Evolutionary conservation across 208 protist species (phyloP).

Genomic region (Wallacemonas sp.): DNA sequence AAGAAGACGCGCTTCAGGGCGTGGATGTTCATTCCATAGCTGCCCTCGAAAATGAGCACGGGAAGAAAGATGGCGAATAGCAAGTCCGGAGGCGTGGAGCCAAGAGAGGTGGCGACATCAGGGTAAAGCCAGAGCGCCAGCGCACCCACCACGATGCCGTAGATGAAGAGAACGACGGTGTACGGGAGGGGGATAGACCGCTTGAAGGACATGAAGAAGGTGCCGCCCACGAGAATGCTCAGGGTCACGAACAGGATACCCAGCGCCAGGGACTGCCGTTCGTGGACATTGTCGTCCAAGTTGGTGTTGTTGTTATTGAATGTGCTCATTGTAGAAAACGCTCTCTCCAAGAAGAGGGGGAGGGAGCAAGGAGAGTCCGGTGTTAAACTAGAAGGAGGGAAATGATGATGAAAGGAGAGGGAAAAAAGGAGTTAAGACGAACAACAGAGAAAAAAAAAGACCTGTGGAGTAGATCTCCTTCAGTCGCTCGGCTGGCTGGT

Average conservation of each 20-base stretch:
- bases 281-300: not conserved
- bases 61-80: conserved; percentile 91
- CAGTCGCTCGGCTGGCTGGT: too few relatives aligned
- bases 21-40: conserved; percentile 83
- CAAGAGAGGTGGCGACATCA: conserved; percentile 53
- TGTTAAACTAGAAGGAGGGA: too few relatives aligned
- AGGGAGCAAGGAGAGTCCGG: too few relatives aligned
- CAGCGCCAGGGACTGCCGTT: conserved; percentile 37
- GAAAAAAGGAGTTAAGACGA: too few relatives aligned
- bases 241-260: conserved; percentile 66
- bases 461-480: too few relatives aligned
- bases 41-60: conserved; percentile 89
- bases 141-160: conserved; percentile 73
- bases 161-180: conserved; percentile 82
- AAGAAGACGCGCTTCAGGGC: conserved; percentile 62
- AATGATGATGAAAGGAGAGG: too few relatives aligned
- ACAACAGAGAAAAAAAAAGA: too few relatives aligned
- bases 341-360: too few relatives aligned
- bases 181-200: conserved; percentile 69
- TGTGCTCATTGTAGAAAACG: too few relatives aligned
- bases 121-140: conserved; percentile 48
- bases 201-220: conserved; percentile 68
- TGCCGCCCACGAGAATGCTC: conserved; percentile 77
- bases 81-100: conserved; percentile 74
- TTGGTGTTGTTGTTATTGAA: not conserved